These are phyloP conservation scores for Apiotrichum montevideense DNA, from an alignment of 1,284 basidiomycete genomes.

Conservation along the genomic window DNA sequence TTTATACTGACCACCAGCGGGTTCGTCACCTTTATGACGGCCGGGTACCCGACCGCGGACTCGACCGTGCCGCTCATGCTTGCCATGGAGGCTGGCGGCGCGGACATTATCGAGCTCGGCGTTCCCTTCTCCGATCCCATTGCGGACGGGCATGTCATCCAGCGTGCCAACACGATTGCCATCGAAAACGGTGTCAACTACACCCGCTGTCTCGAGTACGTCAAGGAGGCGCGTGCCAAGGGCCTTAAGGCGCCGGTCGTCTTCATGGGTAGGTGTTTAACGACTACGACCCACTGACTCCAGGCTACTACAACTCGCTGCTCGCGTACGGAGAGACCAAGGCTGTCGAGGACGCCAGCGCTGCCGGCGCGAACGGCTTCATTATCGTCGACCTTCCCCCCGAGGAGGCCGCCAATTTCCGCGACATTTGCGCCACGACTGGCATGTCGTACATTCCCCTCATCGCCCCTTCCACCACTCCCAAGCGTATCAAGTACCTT, in stretches of 20 bases:
- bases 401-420: slow-evolving; percentile 87
- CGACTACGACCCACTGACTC: slow-evolving; percentile 6
- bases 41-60: slow-evolving; percentile 71
- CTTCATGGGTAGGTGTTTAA: slow-evolving; percentile 74
- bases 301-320: slow-evolving; percentile 94
- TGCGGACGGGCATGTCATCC: slow-evolving; percentile 87
- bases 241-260: slow-evolving; percentile 82
- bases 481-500: slow-evolving; percentile 82
- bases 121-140: slow-evolving; percentile 96
- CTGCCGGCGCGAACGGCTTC: slow-evolving; percentile 92
- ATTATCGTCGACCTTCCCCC: slow-evolving; percentile 97
- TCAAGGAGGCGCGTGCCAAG: slow-evolving; percentile 69
- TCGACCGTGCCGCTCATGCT: slow-evolving; percentile 84
- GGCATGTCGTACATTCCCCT: slow-evolving; percentile 94
- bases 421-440: slow-evolving; percentile 72
- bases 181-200: slow-evolving; percentile 74
- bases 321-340: slow-evolving; percentile 92
- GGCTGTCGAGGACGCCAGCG: slow-evolving; percentile 78
- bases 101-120: slow-evolving; percentile 93
- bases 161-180: slow-evolving; percentile 86
- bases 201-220: slow-evolving; percentile 63
- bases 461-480: slow-evolving; percentile 87
- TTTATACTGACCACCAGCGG: slow-evolving; percentile 54
- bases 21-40: slow-evolving; percentile 83
- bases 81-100: slow-evolving; percentile 84